Percentiles rank a stretch among this genome's conserved stretches.
These are phyloP conservation scores for Chaetomium sp. DNA, from an alignment of 2,329 filamentous ascomycete genomes.

Conservation along the genomic window DNA sequence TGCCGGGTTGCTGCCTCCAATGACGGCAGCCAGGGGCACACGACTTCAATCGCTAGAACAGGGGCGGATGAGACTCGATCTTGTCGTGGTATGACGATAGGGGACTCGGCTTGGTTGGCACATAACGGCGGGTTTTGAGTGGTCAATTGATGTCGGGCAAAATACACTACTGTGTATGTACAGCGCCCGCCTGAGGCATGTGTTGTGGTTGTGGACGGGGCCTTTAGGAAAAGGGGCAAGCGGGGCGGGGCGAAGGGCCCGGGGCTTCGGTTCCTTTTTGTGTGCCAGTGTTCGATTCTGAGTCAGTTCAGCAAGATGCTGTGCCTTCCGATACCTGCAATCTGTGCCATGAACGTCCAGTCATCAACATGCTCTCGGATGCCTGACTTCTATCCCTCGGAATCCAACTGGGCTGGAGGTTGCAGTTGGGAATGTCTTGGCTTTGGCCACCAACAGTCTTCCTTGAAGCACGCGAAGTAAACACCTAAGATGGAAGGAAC, in stretches of 20 bases:
- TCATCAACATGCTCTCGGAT: not conserved
- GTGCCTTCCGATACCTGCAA: not conserved
- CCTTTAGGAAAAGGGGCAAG: conserved; percentile 13
- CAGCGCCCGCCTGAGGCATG: not conserved
- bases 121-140: conserved; percentile 29
- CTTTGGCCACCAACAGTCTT: not conserved
- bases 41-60: not conserved
- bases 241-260: not conserved
- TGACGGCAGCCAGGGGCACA: not conserved
- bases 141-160: conserved; percentile 26
- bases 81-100: conserved; percentile 17
- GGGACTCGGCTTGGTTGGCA: conserved; percentile 22
- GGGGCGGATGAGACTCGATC: conserved; percentile 2
- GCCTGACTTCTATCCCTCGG: not conserved
- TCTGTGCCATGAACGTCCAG: not conserved
- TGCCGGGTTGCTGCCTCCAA: conserved; percentile 11
- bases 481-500: too few species aligned
- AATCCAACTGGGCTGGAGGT: not conserved
- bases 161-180: too few species aligned
- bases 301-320: conserved; percentile 16
- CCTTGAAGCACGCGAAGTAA: too few species aligned
- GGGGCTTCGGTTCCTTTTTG: conserved; percentile 15
- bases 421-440: not conserved
- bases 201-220: not conserved
- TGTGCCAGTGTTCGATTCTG: not conserved